Evolutionary conservation across 2,329 filamentous ascomycete species (phyloP), one percentile per base, ranked within the genome.

Genomic region (Neofusicoccum laricinum): DNA sequence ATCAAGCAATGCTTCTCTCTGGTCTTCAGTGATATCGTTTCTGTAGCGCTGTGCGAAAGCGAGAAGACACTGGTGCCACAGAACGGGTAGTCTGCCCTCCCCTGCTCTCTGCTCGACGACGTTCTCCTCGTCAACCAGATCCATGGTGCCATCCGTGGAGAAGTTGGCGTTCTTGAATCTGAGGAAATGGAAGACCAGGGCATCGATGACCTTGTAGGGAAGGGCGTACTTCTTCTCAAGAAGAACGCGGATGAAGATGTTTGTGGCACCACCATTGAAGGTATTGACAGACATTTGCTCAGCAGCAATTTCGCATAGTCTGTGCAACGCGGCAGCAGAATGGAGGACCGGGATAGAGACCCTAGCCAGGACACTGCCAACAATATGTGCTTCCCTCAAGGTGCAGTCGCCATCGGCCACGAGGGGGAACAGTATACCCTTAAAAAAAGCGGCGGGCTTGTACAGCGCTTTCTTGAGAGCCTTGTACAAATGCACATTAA

Each of bases 221-320:
- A 99, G 82, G 0, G 95, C 95, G 71, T 99, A 98, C 75, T 96
- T 96, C 85, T 99, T 99, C 78, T 97, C 94, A 3, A 99, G 82
- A 41, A 99, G 85, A 0, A 92, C 88, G 73, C 92, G 92, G 79
- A 99, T 96, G 78, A 99, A 96, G 70, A 97, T 90, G 78, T 97
- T 98, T 67, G 93, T 95, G 3, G 93, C 90, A 51, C 94, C 94
- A 17, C 93, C 93, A 50, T 91, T 91, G 77, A 97, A 94, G 4
- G 89, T 90, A 64, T 93, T 87, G 19, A 88, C 87, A 8, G 89
- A 89, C 25, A 93, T 92, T 77, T 97, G 92, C 73, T 96, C 90
- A 0, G 94, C 93, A 5, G 93, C 91, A 73, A 99, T 95, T 71
- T 99, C 95, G 76, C 94, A 98, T 43, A 98, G 85, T 8, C 92